These are phyloP conservation scores for Candida qinlingensis DNA, from an alignment of 805 yeast genomes.

Conservation along the genomic window DNA sequence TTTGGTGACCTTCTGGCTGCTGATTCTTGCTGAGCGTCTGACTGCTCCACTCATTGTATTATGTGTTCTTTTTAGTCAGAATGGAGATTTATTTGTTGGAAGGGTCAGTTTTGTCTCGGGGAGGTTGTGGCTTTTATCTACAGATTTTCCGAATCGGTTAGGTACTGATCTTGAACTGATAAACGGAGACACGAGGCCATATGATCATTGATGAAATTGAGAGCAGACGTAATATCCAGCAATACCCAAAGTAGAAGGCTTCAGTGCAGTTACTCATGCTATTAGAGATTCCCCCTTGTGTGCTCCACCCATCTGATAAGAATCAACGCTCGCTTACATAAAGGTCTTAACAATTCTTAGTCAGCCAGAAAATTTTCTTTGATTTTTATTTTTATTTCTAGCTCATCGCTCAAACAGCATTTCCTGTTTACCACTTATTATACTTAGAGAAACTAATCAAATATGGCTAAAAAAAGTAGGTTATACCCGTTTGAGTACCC, in stretches of 20 bases:
- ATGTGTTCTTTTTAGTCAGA: neutral
- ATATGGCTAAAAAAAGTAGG: constrained; percentile 26
- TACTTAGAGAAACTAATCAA: neutral
- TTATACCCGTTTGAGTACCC: neutral
- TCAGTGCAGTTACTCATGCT: no score
- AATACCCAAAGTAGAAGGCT: neutral
- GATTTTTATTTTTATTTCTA: neutral
- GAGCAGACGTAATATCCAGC: no score
- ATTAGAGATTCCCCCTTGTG: no score
- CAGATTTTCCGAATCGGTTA: constrained; percentile 7
- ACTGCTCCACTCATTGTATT: neutral
- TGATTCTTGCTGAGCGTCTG: constrained; percentile 18
- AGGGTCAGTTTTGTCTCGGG: neutral
- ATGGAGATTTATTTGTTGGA: neutral
- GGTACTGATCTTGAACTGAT: no score
- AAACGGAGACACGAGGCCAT: no score
- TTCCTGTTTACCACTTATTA: no score
- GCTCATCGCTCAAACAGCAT: constrained; percentile 1
- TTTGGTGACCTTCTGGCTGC: constrained; percentile 21
- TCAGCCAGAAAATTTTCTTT: neutral
- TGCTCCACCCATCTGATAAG: neutral
- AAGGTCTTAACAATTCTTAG: no score
- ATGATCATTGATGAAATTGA: no score
- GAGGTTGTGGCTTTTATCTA: constrained; percentile 1
- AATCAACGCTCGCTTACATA: no score